phyloP scores from a whole-genome alignment of 2,329 filamentous ascomycete species.

The Paramyrothecium sp. region DNA sequence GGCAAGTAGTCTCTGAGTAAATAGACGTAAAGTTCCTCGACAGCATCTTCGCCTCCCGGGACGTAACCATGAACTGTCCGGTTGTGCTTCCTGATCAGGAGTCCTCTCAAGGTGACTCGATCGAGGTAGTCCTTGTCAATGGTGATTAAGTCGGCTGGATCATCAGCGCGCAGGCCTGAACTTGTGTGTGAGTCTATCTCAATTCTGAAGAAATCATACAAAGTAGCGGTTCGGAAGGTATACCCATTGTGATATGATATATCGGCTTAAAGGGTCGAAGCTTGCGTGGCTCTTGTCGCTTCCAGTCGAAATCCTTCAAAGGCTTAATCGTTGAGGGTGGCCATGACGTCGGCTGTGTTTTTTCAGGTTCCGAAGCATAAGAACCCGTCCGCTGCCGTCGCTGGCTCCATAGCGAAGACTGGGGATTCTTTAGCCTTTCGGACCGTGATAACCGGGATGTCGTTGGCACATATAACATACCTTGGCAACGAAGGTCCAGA shows the following conservation, averaged over 20 bases:
- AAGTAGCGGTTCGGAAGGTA: no score
- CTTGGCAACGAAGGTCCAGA: no score
- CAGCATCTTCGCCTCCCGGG: slow-evolving; percentile 35
- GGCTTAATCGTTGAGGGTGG: not conserved
- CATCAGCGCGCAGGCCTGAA: slow-evolving; percentile 39
- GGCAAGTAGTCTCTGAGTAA: slow-evolving; percentile 48
- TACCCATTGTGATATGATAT: slow-evolving; percentile 56
- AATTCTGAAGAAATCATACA: not conserved
- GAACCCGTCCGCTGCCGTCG: not conserved
- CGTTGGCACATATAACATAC: no score
- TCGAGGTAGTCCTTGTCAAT: slow-evolving; percentile 50
- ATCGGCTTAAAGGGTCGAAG: slow-evolving; percentile 50
- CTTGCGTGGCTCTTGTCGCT: slow-evolving; percentile 30
- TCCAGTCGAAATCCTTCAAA: slow-evolving; percentile 34
- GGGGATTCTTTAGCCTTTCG: no score
- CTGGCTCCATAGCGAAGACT: no score
- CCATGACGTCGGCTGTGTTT: not conserved
- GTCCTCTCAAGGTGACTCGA: slow-evolving; percentile 37
- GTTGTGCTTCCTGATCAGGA: slow-evolving; percentile 36
- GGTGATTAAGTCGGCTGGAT: slow-evolving; percentile 49
- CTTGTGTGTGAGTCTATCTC: not conserved
- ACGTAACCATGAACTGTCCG: slow-evolving; percentile 40
- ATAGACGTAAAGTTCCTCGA: slow-evolving; percentile 48
- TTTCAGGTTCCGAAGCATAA: not conserved
- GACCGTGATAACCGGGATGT: no score